A percentile compares a stretch with the other conserved stretches of the same genome.
phyloP scores from a whole-genome alignment of 371 early-diverging fungal genomes.

The Apophysomyces sp. region DNA sequence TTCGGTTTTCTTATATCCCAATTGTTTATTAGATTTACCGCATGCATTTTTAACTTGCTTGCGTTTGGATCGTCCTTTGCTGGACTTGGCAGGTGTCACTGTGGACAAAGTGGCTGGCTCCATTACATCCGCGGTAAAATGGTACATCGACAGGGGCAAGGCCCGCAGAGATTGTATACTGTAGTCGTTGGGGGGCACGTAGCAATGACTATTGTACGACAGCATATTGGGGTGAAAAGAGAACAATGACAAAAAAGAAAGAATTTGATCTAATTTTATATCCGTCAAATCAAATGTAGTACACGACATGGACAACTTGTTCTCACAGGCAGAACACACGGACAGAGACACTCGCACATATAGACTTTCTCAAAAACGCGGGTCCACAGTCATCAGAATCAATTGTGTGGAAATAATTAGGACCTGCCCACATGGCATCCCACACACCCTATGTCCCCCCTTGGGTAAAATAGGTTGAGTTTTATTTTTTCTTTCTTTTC shows the following conservation, averaged over 20 bases:
- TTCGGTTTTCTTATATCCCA: background rate
- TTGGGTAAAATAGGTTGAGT: background rate
- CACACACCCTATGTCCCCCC: background rate
- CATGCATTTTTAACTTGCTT: conserved; percentile 15
- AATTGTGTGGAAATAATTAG: background rate
- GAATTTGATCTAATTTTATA: conserved; percentile 5
- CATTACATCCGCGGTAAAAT: background rate
- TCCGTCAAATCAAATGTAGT: conserved; percentile 5
- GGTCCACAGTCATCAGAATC: too few species aligned
- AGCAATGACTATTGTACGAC: background rate
- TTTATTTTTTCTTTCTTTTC: too few species aligned
- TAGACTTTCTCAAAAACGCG: too few species aligned
- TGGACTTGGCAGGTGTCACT: conserved; percentile 2
- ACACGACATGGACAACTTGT: background rate
- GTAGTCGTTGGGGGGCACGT: conserved; percentile 5
- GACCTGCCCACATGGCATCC: background rate
- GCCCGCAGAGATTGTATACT: background rate
- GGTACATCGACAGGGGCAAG: conserved; percentile 1
- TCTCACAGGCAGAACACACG: background rate
- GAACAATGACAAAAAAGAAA: background rate
- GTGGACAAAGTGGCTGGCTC: background rate
- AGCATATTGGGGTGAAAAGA: background rate
- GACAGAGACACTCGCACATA: too few species aligned
- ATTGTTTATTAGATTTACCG: background rate
- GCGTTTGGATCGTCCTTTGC: conserved; percentile 4